Conservation (phyloP, 352 stramenopile species). For the Phytopythium montanum region DNA sequence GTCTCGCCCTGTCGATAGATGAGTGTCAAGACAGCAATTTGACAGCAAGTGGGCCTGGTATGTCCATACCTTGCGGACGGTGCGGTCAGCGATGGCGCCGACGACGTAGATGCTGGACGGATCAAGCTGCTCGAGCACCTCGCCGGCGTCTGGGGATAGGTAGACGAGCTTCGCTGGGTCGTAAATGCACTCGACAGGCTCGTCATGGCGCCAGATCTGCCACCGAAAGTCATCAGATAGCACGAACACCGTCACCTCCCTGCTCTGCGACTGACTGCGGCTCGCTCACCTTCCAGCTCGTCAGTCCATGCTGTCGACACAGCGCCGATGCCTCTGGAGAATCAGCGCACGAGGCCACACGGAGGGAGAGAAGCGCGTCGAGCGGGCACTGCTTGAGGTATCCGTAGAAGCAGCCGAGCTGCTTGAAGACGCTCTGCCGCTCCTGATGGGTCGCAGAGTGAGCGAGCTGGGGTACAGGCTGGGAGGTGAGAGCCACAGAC, state of each 20-base stretch:
- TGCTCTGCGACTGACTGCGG: background rate
- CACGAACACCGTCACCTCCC: background rate
- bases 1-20: constrained; percentile 32
- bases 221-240: background rate
- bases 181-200: constrained; percentile 53
- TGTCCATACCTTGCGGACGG: constrained; percentile 62
- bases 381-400: constrained; percentile 72
- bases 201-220: constrained; percentile 35
- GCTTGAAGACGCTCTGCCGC: constrained; percentile 76
- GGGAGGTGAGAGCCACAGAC: background rate
- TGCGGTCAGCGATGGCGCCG: constrained; percentile 82
- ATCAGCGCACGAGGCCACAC: constrained; percentile 39
- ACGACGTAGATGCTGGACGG: constrained; percentile 62
- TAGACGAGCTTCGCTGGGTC: constrained; percentile 57
- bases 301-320: constrained; percentile 36
- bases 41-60: background rate
- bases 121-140: constrained; percentile 55
- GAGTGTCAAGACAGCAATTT: background rate
- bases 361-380: constrained; percentile 56
- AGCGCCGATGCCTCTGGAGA: constrained; percentile 23
- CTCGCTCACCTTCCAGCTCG: constrained; percentile 56
- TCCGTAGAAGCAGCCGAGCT: constrained; percentile 71
- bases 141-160: constrained; percentile 76
- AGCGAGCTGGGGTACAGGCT: background rate
- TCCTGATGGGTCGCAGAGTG: constrained; percentile 28